Evolutionary conservation across 2,329 filamentous ascomycete species (phyloP).

Genomic region (Arachnopeziza araneosa): DNA sequence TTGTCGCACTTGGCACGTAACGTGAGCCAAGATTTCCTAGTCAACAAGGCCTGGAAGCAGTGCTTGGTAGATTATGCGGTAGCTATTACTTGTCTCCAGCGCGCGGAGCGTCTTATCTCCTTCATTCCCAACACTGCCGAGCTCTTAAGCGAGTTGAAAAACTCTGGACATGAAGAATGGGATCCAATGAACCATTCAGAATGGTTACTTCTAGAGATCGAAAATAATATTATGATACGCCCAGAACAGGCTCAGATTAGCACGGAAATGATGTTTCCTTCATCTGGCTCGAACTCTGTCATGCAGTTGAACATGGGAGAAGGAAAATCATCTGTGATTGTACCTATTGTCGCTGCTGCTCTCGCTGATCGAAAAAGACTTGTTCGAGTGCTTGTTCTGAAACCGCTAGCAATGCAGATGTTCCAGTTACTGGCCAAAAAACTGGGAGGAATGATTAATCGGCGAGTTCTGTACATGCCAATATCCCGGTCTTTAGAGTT

Average conservation of each 20-base stretch:
- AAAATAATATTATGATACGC: conserved; percentile 57
- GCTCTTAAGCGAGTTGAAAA: conserved; percentile 39
- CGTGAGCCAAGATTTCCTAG: neutral
- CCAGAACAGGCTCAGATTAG: conserved; percentile 46
- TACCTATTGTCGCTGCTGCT: conserved; percentile 53
- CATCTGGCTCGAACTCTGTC: conserved; percentile 40
- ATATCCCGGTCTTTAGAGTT: conserved; percentile 48
- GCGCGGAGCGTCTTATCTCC: conserved; percentile 33
- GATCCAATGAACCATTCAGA: conserved; percentile 47
- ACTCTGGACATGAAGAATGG: conserved; percentile 53
- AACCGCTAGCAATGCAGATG: conserved; percentile 57
- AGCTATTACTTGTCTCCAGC: conserved; percentile 15
- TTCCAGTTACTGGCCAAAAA: conserved; percentile 47
- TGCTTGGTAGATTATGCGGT: conserved; percentile 15
- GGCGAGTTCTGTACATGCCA: conserved; percentile 51
- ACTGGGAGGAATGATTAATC: conserved; percentile 49
- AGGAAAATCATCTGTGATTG: conserved; percentile 64
- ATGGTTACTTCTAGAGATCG: conserved; percentile 58
- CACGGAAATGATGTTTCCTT: conserved; percentile 44
- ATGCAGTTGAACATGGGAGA: conserved; percentile 70
- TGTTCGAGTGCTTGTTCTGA: conserved; percentile 54
- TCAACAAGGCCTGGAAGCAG: conserved; percentile 12
- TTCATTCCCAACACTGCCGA: conserved; percentile 24
- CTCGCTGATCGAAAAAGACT: conserved; percentile 47
- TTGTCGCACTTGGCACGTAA: neutral